Base-by-base conservation (phyloP, 208 protist species). In the Leishmania arabica region DNA sequence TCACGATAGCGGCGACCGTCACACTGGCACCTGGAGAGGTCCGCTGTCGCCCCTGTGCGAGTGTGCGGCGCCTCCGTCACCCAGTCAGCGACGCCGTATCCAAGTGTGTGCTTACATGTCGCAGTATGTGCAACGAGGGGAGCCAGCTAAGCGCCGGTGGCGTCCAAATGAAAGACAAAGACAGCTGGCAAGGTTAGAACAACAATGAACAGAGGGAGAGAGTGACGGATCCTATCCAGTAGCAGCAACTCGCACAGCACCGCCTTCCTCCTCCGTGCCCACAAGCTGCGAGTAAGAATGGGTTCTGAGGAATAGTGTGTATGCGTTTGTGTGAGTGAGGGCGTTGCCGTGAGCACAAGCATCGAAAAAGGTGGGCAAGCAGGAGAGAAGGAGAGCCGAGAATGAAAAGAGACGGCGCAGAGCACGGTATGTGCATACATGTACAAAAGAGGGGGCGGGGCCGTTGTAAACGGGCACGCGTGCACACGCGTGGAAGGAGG, bases 1-100 rank as follows among this genome's bases (percentile, higher is more conserved):
- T 91, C 86, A 51, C 83, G 85, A 34, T 91, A 91, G 79, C 88
- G 88, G 62, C 53, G 70, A 31, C 85, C 85, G 58, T 91, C 88
- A 53, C 87, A 91, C 1, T 60, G 78, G 60, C 85, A 89, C 42
- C 87, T 77, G 5, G 69, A 78, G 24, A 77, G 66, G 34, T 1
- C 42, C 70, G 49, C 47, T 15, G 11, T 47, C 11, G 42, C 68
- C 42, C 34, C 40, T 15, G 6, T 72, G 40, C 21, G 11, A 69
- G 3, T 42, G 64, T 24, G 34, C 64, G 31, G 64, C 11, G 34
- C 27, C 11, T 17, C 34, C 64, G 42, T 5, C 64, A 42, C 64
- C 13, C 56, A 62, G 24, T 24, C 27, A 31, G 11, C 24, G 24
- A 31, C 56, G 24, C 42, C 15, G 13, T 72, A 37, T 51, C 17